Conservation (phyloP, 2,329 filamentous ascomycete species). For the Fusarium zealandicum region DNA sequence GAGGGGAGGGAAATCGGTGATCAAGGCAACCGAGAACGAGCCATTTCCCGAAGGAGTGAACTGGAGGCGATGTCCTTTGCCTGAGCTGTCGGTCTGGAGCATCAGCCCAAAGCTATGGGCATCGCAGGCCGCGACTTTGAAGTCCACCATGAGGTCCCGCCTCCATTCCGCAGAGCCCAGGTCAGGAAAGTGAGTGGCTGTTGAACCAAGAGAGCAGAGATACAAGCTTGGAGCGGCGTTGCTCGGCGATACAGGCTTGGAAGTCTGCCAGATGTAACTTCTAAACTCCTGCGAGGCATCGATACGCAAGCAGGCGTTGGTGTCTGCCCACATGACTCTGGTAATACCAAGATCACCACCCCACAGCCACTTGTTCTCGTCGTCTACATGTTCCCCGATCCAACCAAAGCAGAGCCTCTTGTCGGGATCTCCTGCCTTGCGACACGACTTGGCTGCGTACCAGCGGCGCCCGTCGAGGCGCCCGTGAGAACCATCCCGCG, state of each 20-base stretch:
- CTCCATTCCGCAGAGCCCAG: constrained; percentile 27
- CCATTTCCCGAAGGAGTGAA: constrained; percentile 32
- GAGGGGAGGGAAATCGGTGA: constrained; percentile 44
- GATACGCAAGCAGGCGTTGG: constrained; percentile 38
- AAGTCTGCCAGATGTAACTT: constrained; percentile 23
- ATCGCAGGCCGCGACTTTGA: constrained; percentile 37
- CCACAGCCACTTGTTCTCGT: constrained; percentile 49
- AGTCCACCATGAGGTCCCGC: constrained; percentile 36
- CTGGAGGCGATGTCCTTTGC: constrained; percentile 40
- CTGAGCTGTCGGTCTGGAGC: constrained; percentile 39
- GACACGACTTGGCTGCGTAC: constrained; percentile 49
- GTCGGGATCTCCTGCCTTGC: constrained; percentile 38
- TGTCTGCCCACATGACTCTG: constrained; percentile 43
- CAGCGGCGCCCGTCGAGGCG: constrained; percentile 47
- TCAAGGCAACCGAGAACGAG: constrained; percentile 40
- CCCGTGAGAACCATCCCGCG: constrained; percentile 45
- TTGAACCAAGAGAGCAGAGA: constrained; percentile 38
- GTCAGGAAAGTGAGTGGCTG: constrained; percentile 37
- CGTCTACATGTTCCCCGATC: constrained; percentile 44
- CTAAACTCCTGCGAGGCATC: constrained; percentile 36
- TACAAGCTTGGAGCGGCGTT: constrained; percentile 37
- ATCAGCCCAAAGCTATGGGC: constrained; percentile 43
- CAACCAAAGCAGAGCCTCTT: constrained; percentile 47
- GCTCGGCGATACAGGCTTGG: constrained; percentile 31
- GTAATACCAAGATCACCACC: constrained; percentile 47